Evolutionary conservation across 495 filamentous ascomycete species (phyloP).

Genomic region (Usnea hakonensis): DNA sequence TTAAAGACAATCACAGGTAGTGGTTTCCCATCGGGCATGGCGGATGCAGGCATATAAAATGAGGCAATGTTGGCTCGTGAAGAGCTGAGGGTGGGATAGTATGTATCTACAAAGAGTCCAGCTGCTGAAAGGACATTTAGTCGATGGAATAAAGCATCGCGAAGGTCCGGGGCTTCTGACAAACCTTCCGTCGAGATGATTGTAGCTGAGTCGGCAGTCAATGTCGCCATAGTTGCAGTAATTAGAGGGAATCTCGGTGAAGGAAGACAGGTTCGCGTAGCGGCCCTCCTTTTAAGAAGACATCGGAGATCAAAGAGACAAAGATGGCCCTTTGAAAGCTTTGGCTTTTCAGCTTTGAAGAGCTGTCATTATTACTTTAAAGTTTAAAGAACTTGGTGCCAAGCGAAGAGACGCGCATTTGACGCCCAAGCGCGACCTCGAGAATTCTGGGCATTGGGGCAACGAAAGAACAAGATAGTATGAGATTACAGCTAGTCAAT

Average conservation of each 20-base stretch:
- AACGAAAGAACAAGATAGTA: not conserved
- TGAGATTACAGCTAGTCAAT: conserved; percentile 10
- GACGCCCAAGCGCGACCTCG: conserved; percentile 7
- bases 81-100: conserved; percentile 48
- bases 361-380: not conserved
- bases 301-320: not conserved
- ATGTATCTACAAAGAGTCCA: conserved; percentile 44
- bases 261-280: not conserved
- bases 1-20: conserved; percentile 56
- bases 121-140: conserved; percentile 34
- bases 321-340: too few species aligned
- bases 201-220: conserved; percentile 36
- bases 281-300: not conserved
- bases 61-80: conserved; percentile 45
- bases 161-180: not conserved
- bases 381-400: not conserved
- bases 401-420: conserved; percentile 1
- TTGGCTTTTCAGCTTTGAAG: not conserved
- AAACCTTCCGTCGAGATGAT: conserved; percentile 47
- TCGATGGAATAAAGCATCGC: conserved; percentile 2
- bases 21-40: conserved; percentile 32
- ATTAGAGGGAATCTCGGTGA: not conserved
- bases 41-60: conserved; percentile 47
- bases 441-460: not conserved
- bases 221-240: conserved; percentile 31